Conservation (phyloP, 176 grass and related monocot genomes). For the Secale cereale region DNA sequence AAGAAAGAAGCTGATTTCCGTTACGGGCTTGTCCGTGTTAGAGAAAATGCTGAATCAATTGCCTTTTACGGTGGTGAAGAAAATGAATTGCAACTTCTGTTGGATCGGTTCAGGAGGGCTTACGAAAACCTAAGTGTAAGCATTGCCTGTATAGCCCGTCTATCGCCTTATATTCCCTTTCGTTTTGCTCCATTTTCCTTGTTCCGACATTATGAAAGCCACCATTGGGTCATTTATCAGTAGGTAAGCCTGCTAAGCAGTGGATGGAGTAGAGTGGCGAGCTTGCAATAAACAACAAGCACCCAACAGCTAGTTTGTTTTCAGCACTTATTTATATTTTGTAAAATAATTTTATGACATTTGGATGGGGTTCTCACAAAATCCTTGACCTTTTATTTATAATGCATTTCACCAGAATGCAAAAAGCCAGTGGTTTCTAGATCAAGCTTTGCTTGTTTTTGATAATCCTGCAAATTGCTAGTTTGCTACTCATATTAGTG, state of each 20-base stretch:
- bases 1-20: constrained; percentile 99
- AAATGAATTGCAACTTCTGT: constrained; percentile 90
- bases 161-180: constrained; percentile 3
- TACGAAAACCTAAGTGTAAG: constrained; percentile 93
- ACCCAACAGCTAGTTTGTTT: not conserved
- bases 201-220: not conserved
- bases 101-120: constrained; percentile 85
- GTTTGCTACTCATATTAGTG: not conserved
- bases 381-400: not conserved
- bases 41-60: constrained; percentile 99
- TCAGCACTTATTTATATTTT: not conserved
- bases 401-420: not conserved
- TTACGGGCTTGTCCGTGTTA: constrained; percentile 89
- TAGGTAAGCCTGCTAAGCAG: not conserved
- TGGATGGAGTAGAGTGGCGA: not conserved
- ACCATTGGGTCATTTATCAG: not conserved
- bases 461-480: not conserved
- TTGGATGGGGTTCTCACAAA: not conserved
- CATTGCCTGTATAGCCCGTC: constrained; percentile 1
- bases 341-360: not conserved
- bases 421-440: not conserved
- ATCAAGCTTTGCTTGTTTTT: not conserved
- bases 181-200: not conserved
- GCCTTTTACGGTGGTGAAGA: constrained; percentile 95
- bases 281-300: not conserved